A percentile compares a stretch with the other conserved stretches of the same genome.
Evolutionary conservation across 208 protist species (phyloP).

Genomic region (Trypanosoma platydactyli): DNA sequence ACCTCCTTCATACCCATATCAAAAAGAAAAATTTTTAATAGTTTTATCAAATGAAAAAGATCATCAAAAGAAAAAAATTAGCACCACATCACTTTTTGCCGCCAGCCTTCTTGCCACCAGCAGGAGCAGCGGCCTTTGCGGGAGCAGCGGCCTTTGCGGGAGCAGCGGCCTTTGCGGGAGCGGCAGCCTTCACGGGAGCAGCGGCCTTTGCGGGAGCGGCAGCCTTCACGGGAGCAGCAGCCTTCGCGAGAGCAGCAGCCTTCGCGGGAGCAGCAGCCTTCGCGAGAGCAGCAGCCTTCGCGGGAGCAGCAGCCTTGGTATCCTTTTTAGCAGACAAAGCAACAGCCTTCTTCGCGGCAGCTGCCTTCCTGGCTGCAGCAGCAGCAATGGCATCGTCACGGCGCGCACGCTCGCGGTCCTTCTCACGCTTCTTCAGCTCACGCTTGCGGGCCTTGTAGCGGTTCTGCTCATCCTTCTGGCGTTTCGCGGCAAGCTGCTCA

Average conservation of each 20-base stretch:
- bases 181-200: conserved; percentile 44
- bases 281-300: conserved; percentile 35
- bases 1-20: no score
- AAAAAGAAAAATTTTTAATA: conserved; percentile 1
- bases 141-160: conserved; percentile 33
- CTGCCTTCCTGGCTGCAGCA: conserved; percentile 45
- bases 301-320: conserved; percentile 26
- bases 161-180: conserved; percentile 39
- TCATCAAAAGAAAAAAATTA: conserved; percentile 27
- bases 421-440: conserved; percentile 75
- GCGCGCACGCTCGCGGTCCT: conserved; percentile 71
- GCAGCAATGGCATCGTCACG: conserved; percentile 54
- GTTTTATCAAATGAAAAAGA: conserved; percentile 1
- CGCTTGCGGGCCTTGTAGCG: conserved; percentile 70
- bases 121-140: conserved; percentile 36
- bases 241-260: conserved; percentile 48
- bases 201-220: conserved; percentile 35
- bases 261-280: conserved; percentile 67
- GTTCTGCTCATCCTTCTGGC: conserved; percentile 64
- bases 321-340: conserved; percentile 40
- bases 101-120: conserved; percentile 42
- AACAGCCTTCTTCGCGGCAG: conserved; percentile 49
- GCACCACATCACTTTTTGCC: conserved; percentile 45
- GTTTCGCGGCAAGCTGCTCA: conserved; percentile 86
- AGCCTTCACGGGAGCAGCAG: conserved; percentile 46